A percentile compares a stretch with the other conserved stretches of the same genome.
Evolutionary conservation across 2,329 filamentous ascomycete genomes (phyloP).

Genomic region (Hymenoscyphus salicellus): DNA sequence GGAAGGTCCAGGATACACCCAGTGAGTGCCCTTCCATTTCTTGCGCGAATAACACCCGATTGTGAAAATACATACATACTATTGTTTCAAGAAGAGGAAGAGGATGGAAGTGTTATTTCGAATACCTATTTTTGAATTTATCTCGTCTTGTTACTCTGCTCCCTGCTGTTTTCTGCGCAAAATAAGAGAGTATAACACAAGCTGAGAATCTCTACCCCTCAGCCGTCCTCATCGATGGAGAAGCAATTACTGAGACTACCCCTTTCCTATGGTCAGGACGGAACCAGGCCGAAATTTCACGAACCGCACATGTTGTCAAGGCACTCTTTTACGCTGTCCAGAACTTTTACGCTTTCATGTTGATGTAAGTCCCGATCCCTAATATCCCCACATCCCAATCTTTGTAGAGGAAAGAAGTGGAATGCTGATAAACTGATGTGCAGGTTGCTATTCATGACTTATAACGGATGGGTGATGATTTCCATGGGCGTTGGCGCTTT

Average conservation of each 20-base stretch:
- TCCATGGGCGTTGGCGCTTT: constrained; percentile 86
- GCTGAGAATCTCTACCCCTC: constrained; percentile 26
- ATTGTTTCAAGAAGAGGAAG: not conserved
- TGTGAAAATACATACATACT: not conserved
- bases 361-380: constrained; percentile 72
- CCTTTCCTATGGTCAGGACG: constrained; percentile 71
- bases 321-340: constrained; percentile 83
- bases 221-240: constrained; percentile 19
- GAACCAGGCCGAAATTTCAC: constrained; percentile 58
- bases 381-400: not conserved
- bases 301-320: constrained; percentile 74
- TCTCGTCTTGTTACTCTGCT: not conserved
- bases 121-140: no score
- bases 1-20: constrained; percentile 27
- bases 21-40: constrained; percentile 27
- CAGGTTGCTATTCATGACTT: constrained; percentile 99
- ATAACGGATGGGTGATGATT: constrained; percentile 97
- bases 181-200: constrained; percentile 14
- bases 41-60: not conserved
- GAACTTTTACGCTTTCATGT: constrained; percentile 98
- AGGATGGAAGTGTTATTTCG: not conserved
- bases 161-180: not conserved
- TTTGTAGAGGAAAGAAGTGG: not conserved
- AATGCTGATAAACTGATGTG: not conserved
- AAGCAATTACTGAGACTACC: constrained; percentile 56